phyloP scores from a whole-genome alignment of 2,329 filamentous ascomycete genomes.

The Coniella lustricola region DNA sequence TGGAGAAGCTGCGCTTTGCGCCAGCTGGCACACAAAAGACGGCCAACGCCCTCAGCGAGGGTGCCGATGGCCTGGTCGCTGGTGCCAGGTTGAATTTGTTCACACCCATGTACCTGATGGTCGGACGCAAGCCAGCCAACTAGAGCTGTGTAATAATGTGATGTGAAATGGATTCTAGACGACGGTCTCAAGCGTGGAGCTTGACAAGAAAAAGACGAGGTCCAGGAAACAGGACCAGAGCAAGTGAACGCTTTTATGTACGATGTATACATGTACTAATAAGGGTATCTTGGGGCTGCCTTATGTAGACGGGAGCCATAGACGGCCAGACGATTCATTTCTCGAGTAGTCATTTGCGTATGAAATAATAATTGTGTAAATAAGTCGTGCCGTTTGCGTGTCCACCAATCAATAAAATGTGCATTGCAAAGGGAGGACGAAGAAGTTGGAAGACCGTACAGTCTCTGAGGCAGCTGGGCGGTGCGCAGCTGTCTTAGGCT shows the following conservation, averaged over 20 bases:
- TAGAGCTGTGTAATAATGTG: constrained; percentile 17
- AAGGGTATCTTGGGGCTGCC: not conserved
- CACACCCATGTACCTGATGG: constrained; percentile 97
- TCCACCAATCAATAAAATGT: no score
- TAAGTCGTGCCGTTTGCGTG: not conserved
- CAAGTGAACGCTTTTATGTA: not conserved
- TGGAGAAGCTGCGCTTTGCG: constrained; percentile 70
- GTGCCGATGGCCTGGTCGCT: constrained; percentile 78
- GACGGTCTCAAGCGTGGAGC: not conserved
- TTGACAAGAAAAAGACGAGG: not conserved
- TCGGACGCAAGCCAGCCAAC: constrained; percentile 70
- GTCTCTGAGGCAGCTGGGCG: no score
- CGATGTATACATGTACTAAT: not conserved
- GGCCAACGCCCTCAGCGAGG: constrained; percentile 77
- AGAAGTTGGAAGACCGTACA: no score
- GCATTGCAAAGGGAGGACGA: not conserved
- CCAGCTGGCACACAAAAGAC: constrained; percentile 87
- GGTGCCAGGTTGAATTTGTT: constrained; percentile 88
- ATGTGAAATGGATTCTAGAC: not conserved
- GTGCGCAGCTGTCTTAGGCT: no score
- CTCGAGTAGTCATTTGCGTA: not conserved
- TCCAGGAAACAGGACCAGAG: not conserved
- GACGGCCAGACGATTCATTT: not conserved
- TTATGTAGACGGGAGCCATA: not conserved
- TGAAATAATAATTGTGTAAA: not conserved